Evolutionary conservation across 495 filamentous ascomycete genomes (phyloP).

Genomic region (Parathielavia hyrcaniae): DNA sequence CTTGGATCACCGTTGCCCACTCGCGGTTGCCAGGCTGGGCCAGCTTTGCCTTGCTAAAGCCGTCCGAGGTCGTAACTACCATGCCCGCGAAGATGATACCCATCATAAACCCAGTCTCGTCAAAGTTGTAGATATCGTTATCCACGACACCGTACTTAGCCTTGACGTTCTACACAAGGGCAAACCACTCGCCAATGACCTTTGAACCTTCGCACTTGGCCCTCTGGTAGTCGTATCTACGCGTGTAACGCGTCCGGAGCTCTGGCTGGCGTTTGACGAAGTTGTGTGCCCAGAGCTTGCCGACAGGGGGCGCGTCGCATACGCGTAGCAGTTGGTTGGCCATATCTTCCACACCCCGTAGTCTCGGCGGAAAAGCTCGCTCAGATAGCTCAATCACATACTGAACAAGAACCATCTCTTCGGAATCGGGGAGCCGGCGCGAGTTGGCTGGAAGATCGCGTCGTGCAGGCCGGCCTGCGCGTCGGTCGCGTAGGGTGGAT

Average conservation of each 20-base stretch:
- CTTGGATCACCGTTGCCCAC: too few relatives aligned
- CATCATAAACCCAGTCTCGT: too few relatives aligned
- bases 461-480: slow-evolving; percentile 8
- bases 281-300: background rate
- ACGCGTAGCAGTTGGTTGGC: slow-evolving; percentile 3
- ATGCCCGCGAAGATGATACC: too few relatives aligned
- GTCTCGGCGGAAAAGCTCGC: slow-evolving; percentile 6
- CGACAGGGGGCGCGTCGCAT: background rate
- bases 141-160: too few relatives aligned
- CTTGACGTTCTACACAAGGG: too few relatives aligned
- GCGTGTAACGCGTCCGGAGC: background rate
- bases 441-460: slow-evolving; percentile 9
- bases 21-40: too few relatives aligned
- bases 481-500: background rate
- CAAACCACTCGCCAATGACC: too few relatives aligned
- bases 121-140: too few relatives aligned
- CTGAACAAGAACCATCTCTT: slow-evolving; percentile 15
- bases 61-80: too few relatives aligned
- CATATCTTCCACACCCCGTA: slow-evolving; percentile 10
- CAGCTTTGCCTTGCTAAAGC: too few relatives aligned
- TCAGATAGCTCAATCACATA: slow-evolving; percentile 11
- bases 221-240: background rate
- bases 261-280: slow-evolving; percentile 2
- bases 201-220: too few relatives aligned
- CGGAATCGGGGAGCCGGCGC: slow-evolving; percentile 8